These are phyloP conservation scores for Kandelia obovata DNA, from an alignment of 345 rosid genomes.

Conservation along the genomic window DNA sequence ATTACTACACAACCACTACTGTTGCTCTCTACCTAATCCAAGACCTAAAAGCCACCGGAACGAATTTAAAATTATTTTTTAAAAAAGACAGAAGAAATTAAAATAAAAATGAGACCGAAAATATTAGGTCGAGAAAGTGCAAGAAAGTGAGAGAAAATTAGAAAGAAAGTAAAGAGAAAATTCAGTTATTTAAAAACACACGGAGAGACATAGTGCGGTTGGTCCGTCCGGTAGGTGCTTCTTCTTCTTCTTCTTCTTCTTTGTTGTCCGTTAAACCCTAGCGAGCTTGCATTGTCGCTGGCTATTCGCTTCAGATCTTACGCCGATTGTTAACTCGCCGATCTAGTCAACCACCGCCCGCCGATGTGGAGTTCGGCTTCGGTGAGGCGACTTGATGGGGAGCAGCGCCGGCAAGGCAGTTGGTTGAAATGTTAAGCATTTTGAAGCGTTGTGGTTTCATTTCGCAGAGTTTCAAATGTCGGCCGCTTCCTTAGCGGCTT, in stretches of 20 bases:
- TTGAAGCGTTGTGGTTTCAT: background rate
- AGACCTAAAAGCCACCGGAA: slow-evolving; percentile 8
- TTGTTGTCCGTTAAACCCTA: slow-evolving; percentile 24
- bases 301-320: slow-evolving; percentile 30
- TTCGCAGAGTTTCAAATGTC: slow-evolving; percentile 49
- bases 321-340: slow-evolving; percentile 19
- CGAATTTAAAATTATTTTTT: no score
- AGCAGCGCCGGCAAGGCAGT: slow-evolving; percentile 2
- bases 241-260: slow-evolving; percentile 37
- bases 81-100: background rate
- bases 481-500: slow-evolving; percentile 61
- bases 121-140: slow-evolving; percentile 4
- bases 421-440: slow-evolving; percentile 25
- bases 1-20: slow-evolving; percentile 29
- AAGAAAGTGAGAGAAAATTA: slow-evolving; percentile 22
- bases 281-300: background rate
- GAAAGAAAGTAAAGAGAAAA: slow-evolving; percentile 1
- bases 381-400: slow-evolving; percentile 22
- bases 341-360: slow-evolving; percentile 11
- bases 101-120: background rate
- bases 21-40: slow-evolving; percentile 35
- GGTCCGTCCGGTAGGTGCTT: slow-evolving; percentile 27
- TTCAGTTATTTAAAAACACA: background rate
- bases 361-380: slow-evolving; percentile 9
- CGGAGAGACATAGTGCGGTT: slow-evolving; percentile 10